Base-by-base conservation (phyloP, 2,329 filamentous ascomycete genomes). In the Penicillium rolfsii region DNA sequence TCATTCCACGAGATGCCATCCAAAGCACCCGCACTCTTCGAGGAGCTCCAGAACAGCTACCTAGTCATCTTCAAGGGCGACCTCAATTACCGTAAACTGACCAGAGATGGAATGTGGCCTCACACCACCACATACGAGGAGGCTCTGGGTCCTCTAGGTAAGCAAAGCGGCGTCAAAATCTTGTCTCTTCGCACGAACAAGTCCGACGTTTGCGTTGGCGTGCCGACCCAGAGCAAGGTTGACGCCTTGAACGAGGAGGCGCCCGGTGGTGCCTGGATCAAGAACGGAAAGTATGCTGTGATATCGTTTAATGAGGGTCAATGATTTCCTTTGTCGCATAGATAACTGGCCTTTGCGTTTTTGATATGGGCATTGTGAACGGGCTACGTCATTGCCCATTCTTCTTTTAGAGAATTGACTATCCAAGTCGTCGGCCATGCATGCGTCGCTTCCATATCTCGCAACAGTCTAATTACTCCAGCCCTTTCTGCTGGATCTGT, bases 71-170 rank as follows among this genome's bases (percentile, higher is more conserved):
- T 64, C 52, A 69, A 70, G 41, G 67, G 67, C 3, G 67, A 70
- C 59, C 59, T 70, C n/a, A 67, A 70, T 52, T 70, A 70, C 53
- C 53, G 67, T 49, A 70, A 69, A 58, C 48, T 70, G 36, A 64
- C 59, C 22, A 61, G 62, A 26, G 67, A 70, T 60, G 67, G 62
- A n/a, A 14, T 61, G 40, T 70, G 67, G 67, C 59, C 62, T 19
- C 57, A 64, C 24, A 63, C 52, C 49, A 68, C 64, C 14, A 50
- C 67, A 11, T 70, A 62, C 57, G 49, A 59, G 33, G 58, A 67
- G 16, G 67, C 67, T 12, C 43, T 70, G 7, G 68, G 68, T 16
- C 60, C 67, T 19, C 48, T 70, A 36, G 67, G 61, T 4, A 58
- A 52, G 48, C 55, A 58, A 28, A 58, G 55, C 48, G 46, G 55